A percentile compares a stretch with the other conserved stretches of the same genome.
phyloP scores from a whole-genome alignment of 768 basidiomycete species.

The Amanita subjunquillea region DNA sequence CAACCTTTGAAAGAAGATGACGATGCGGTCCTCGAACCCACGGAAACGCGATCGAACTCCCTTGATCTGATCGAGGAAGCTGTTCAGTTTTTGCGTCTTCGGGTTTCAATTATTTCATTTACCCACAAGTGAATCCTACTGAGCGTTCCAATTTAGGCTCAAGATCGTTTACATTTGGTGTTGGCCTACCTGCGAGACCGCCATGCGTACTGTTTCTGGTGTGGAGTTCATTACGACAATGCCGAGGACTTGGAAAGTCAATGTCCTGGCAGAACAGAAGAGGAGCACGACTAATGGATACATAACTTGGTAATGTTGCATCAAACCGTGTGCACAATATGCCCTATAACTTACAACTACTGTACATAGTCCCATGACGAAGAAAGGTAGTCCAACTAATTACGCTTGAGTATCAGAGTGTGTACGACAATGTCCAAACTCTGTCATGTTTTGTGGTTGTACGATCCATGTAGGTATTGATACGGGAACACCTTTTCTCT shows the following conservation, averaged over 20 bases:
- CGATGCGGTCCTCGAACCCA: constrained; percentile 11
- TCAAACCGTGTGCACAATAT: neutral
- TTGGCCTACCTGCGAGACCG: constrained; percentile 63
- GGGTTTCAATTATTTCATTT: constrained; percentile 25
- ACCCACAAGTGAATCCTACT: neutral
- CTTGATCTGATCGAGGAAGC: constrained; percentile 58
- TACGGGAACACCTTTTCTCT: neutral
- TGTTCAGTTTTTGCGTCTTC: constrained; percentile 53
- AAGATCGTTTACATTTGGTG: constrained; percentile 57
- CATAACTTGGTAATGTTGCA: neutral
- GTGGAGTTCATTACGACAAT: constrained; percentile 64
- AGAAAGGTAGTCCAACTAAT: neutral
- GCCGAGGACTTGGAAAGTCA: constrained; percentile 46
- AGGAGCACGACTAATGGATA: constrained; percentile 57
- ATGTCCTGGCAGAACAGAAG: constrained; percentile 73
- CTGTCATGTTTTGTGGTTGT: neutral
- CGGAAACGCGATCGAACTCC: constrained; percentile 29
- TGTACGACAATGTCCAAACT: neutral
- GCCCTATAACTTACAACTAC: neutral
- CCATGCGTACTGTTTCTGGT: constrained; percentile 83
- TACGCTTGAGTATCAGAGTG: neutral
- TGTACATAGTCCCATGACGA: neutral
- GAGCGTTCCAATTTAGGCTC: constrained; percentile 36
- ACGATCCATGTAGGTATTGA: neutral
- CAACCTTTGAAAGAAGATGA: constrained; percentile 35